Base-by-base conservation (phyloP, 305 asterid genomes). In the Monarda citriodora region DNA sequence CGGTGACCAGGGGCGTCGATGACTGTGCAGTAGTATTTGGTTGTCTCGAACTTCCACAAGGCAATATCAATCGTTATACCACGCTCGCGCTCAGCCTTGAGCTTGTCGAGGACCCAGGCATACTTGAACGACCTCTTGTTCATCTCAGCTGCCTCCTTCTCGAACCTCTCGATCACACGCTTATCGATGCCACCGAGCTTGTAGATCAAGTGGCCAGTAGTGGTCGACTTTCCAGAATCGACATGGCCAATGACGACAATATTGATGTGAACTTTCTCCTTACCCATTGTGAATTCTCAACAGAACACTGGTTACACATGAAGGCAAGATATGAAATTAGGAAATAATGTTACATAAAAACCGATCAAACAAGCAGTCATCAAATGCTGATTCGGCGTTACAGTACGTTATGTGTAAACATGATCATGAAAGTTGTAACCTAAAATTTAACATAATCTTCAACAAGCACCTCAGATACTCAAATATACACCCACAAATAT, bases 71-170 rank as follows among this genome's bases (percentile, higher is more conserved):
- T 59, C 7, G 64, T 59, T 26, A 59, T 59, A 44, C 64, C 64
- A 59, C 64, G 64, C 44, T 59, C 64, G 17, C 72, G 73, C 82
- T 85, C 94, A 34, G 90, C 94, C 84, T 85, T 85, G 20, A 86
- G 88, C 68, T 86, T 86, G 89, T 88, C 96, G 7, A 88, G 82
- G 60, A 88, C 95, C 96, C 96, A 88, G 4, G 95, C 96, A 21
- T 88, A 85, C 81, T 88, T 88, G 95, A 88, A 88, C 36, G 95
- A 88, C 82, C 96, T 85, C 81, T 88, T 89, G 91, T 89, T 89
- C 97, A 89, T 89, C 77, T 89, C 97, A 79, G 97, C 93, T 56
- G 95, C 97, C 67, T 89, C 97, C 79, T 89, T 89, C 82, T 89
- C 97, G 7, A 89, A 89, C 79, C 97, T 89, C 65, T 87, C 92